phyloP scores from a whole-genome alignment of 2,329 filamentous ascomycete genomes.

The Alternaria arbusti region DNA sequence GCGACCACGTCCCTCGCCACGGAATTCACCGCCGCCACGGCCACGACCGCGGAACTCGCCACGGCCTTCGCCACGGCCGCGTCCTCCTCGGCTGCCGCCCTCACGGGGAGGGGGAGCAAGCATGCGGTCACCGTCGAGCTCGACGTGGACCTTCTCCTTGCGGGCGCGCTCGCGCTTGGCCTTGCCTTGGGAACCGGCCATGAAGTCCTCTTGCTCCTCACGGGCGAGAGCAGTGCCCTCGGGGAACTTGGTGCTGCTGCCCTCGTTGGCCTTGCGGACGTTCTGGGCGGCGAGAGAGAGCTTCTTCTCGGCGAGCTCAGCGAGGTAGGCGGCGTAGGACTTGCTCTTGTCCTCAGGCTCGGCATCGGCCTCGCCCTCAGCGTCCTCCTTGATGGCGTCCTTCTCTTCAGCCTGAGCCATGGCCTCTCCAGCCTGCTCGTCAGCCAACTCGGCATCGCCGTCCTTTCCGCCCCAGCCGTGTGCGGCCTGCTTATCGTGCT shows the following conservation, averaged over 20 bases:
- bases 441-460: conserved; percentile 83
- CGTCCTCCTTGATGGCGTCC: conserved; percentile 55
- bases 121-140: conserved; percentile 77
- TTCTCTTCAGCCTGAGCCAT: conserved; percentile 87
- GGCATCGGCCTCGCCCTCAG: conserved; percentile 53
- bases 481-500: conserved; percentile 84
- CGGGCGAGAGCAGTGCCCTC: conserved; percentile 72
- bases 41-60: conserved; percentile 62
- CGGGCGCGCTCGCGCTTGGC: conserved; percentile 81
- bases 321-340: conserved; percentile 88
- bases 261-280: conserved; percentile 91
- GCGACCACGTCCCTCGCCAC: conserved; percentile 55
- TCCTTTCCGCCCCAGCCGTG: conserved; percentile 88
- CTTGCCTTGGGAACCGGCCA: conserved; percentile 77
- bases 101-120: conserved; percentile 61
- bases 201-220: conserved; percentile 72
- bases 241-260: conserved; percentile 93
- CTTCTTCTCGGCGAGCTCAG: conserved; percentile 78
- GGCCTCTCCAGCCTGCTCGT: conserved; percentile 88
- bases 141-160: conserved; percentile 88
- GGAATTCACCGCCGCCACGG: conserved; percentile 56
- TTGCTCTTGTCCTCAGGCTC: conserved; percentile 85
- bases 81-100: conserved; percentile 58
- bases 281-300: conserved; percentile 70
- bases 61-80: conserved; percentile 49